phyloP scores from a whole-genome alignment of 2,329 filamentous ascomycete species.

The Pseudocercospora crystallina region DNA sequence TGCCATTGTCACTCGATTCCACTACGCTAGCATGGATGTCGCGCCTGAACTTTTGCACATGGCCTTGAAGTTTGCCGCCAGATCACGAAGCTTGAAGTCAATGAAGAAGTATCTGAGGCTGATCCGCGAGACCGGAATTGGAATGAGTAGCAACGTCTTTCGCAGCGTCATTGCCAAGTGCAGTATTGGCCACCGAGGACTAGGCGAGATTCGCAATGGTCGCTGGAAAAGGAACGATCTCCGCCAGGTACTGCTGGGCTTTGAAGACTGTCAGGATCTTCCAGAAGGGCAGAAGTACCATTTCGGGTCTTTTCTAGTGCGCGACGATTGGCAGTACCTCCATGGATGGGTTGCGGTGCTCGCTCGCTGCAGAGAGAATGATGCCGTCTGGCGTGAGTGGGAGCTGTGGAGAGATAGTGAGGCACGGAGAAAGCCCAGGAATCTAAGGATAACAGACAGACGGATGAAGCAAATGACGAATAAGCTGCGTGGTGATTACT shows the following conservation, averaged over 20 bases:
- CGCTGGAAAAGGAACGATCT: conserved; percentile 37
- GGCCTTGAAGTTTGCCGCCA: conserved; percentile 37
- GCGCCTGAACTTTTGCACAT: conserved; percentile 25
- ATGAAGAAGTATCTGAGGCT: conserved; percentile 36
- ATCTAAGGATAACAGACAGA: conserved; percentile 4
- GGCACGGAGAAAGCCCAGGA: conserved; percentile 22
- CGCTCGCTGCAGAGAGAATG: conserved; percentile 30
- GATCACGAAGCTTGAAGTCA: conserved; percentile 27
- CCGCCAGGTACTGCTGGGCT: conserved; percentile 37
- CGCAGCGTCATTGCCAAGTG: conserved; percentile 38
- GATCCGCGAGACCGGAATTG: conserved; percentile 17
- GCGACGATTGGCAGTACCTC: conserved; percentile 34
- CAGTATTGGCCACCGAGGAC: conserved; percentile 36
- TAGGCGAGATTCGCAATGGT: conserved; percentile 40
- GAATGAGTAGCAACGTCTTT: conserved; percentile 32
- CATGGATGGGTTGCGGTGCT: conserved; percentile 38
- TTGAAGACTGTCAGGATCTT: conserved; percentile 29
- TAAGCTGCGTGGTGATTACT: conserved; percentile 33
- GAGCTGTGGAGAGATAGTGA: conserved; percentile 30
- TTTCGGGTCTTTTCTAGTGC: conserved; percentile 32
- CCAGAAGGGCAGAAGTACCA: conserved; percentile 33
- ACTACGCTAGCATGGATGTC: conserved; percentile 24
- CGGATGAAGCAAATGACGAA: conserved; percentile 20
- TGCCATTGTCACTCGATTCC: conserved; percentile 30
- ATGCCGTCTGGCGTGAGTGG: conserved; percentile 38